Evolutionary conservation across 2,329 filamentous ascomycete genomes (phyloP).

Genomic region (Fusarium equiseti): DNA sequence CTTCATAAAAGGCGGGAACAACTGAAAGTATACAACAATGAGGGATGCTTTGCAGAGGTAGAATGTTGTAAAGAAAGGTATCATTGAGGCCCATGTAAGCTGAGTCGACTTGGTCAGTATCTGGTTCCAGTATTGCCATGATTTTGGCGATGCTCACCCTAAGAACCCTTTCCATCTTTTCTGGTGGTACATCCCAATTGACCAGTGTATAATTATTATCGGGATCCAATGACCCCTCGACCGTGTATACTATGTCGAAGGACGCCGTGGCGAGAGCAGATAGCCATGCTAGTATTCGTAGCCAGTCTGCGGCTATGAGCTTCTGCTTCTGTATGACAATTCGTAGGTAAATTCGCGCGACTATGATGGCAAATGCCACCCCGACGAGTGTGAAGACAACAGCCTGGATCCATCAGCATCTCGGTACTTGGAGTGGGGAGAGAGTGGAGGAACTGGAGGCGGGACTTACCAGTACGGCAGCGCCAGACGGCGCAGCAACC

Average conservation of each 20-base stretch:
- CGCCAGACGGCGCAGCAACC: constrained; percentile 19
- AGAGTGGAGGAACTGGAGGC: neutral
- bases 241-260: constrained; percentile 15
- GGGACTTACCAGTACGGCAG: constrained; percentile 10
- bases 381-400: constrained; percentile 3
- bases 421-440: neutral
- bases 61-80: constrained; percentile 36
- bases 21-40: constrained; percentile 35
- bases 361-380: constrained; percentile 1
- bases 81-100: constrained; percentile 20
- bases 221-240: constrained; percentile 7
- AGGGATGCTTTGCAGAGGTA: constrained; percentile 41
- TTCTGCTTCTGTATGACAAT: constrained; percentile 29
- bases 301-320: constrained; percentile 18
- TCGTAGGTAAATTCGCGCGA: constrained; percentile 32
- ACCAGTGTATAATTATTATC: constrained; percentile 26
- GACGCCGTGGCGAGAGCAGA: constrained; percentile 4
- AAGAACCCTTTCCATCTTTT: constrained; percentile 3
- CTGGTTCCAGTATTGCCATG: neutral
- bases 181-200: constrained; percentile 20
- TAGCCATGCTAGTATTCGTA: constrained; percentile 24
- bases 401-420: neutral
- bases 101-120: neutral
- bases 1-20: constrained; percentile 37
- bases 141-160: neutral